phyloP scores from a whole-genome alignment of 2,329 filamentous ascomycete genomes.

The Alternaria dauci region DNA sequence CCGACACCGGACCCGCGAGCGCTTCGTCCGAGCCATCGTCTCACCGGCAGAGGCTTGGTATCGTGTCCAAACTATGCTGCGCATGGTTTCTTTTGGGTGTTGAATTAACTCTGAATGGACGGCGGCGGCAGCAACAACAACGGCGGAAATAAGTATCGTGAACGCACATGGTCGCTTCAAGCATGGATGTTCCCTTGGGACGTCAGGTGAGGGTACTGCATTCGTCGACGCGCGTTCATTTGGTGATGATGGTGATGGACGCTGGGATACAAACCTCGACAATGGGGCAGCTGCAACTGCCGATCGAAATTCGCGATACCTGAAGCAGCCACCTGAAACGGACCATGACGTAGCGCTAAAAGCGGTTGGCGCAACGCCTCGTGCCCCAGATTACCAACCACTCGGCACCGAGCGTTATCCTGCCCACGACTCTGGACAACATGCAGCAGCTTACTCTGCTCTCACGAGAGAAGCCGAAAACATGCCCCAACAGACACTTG shows the following conservation, averaged over 20 bases:
- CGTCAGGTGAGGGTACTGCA: slow-evolving; percentile 1
- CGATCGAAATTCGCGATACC: neutral
- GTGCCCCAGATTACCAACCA: slow-evolving; percentile 7
- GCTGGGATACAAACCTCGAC: neutral
- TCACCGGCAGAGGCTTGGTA: neutral
- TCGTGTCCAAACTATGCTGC: neutral
- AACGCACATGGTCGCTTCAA: neutral
- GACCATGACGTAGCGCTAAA: slow-evolving; percentile 9
- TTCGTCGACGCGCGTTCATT: slow-evolving; percentile 9
- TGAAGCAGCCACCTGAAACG: slow-evolving; percentile 8
- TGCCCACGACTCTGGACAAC: neutral
- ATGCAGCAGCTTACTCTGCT: neutral
- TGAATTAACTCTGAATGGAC: neutral
- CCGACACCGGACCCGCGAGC: neutral
- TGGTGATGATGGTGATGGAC: neutral
- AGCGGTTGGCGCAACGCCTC: slow-evolving; percentile 13
- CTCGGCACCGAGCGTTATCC: neutral
- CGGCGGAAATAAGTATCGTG: slow-evolving; percentile 2
- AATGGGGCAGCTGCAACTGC: neutral
- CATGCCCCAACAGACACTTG: neutral
- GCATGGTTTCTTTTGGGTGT: slow-evolving; percentile 2
- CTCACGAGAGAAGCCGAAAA: neutral
- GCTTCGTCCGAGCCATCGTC: neutral
- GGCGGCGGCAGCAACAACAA: neutral
- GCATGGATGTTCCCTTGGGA: neutral